These are phyloP conservation scores for Ochromonas danica DNA, from an alignment of 108 stramenopile species.

Conservation along the genomic window DNA sequence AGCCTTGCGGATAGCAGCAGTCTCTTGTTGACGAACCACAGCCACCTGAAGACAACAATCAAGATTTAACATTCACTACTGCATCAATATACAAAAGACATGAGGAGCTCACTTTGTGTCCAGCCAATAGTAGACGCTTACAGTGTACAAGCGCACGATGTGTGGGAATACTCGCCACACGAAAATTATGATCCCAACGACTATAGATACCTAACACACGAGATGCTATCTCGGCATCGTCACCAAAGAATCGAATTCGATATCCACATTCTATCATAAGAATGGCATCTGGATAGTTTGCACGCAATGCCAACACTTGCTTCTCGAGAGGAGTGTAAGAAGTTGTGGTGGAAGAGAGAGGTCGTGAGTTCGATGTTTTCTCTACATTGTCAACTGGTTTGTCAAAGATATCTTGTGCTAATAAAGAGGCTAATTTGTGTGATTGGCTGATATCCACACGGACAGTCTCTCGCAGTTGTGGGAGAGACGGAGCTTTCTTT, in stretches of 20 bases:
- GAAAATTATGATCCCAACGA: conserved; percentile 48
- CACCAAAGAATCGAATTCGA: conserved; percentile 47
- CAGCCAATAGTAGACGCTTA: not conserved
- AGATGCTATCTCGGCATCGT: conserved; percentile 39
- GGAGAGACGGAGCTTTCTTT: no score
- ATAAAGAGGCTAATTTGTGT: no score
- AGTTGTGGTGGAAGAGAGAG: not conserved
- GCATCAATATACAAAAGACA: no score
- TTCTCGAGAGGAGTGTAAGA: conserved; percentile 45
- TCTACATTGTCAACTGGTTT: no score
- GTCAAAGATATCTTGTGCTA: no score
- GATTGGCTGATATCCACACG: no score
- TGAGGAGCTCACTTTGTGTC: no score
- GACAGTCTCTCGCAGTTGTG: no score
- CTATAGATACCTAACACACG: conserved; percentile 8
- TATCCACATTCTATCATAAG: conserved; percentile 51
- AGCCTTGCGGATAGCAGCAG: not conserved
- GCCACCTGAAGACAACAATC: no score
- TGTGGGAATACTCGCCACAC: conserved; percentile 45
- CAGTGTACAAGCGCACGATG: not conserved
- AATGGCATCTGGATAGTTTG: conserved; percentile 41
- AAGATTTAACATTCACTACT: no score
- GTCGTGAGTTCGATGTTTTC: no score
- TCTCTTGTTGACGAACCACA: not conserved
- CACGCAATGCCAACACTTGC: conserved; percentile 47